phyloP scores from a whole-genome alignment of 2,329 filamentous ascomycete species.

The Monilinia aucupariae region DNA sequence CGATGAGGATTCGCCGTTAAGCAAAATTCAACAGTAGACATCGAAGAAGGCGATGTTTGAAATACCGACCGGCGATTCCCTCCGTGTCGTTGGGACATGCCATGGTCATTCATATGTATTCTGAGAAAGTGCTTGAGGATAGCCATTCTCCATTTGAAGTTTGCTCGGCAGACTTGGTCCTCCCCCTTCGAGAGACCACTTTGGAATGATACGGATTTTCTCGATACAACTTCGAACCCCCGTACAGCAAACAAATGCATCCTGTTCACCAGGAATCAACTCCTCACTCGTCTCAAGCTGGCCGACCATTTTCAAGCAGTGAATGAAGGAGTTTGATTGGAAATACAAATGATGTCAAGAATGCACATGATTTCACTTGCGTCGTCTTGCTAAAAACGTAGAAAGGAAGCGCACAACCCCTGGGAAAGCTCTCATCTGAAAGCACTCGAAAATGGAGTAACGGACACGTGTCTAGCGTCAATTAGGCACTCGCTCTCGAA shows the following conservation, averaged over 20 bases:
- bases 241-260: neutral
- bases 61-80: neutral
- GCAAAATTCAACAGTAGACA: neutral
- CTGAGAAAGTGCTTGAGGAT: neutral
- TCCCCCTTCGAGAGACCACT: neutral
- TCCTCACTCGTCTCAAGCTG: neutral
- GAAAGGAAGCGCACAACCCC: neutral
- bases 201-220: neutral
- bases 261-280: no score
- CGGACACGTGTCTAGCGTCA: constrained; percentile 13
- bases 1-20: neutral
- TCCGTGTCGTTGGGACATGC: neutral
- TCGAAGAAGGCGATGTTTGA: neutral
- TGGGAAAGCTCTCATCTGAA: neutral
- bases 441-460: constrained; percentile 9
- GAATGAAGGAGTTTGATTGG: neutral
- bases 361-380: neutral
- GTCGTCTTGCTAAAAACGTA: neutral
- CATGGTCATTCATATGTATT: neutral
- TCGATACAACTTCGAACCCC: neutral
- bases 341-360: neutral
- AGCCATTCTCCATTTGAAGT: neutral
- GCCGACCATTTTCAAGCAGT: neutral
- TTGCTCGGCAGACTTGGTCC: neutral
- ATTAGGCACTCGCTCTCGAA: constrained; percentile 1